These are phyloP conservation scores for Trifolium subterraneum DNA, from an alignment of 306 rosid genomes.

Conservation along the genomic window DNA sequence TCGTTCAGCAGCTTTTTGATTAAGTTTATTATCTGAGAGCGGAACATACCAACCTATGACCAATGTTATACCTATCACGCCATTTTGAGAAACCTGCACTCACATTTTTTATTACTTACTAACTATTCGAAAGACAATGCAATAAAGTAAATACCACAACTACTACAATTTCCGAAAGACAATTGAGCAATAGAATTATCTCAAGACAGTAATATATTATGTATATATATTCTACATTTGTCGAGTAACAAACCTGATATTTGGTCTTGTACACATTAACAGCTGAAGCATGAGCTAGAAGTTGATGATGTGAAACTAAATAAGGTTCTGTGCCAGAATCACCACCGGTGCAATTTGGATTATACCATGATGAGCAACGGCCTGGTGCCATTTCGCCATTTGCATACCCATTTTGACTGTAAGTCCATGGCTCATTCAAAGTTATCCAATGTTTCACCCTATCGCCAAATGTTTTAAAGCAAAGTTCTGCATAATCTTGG, in stretches of 20 bases:
- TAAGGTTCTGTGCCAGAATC: constrained; percentile 59
- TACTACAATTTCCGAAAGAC: too few species aligned
- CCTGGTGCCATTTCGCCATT: constrained; percentile 41
- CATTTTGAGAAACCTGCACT: constrained; percentile 53
- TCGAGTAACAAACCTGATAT: constrained; percentile 48
- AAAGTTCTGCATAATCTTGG: constrained; percentile 59
- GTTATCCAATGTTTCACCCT: constrained; percentile 73
- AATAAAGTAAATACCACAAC: not conserved
- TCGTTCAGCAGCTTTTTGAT: constrained; percentile 47
- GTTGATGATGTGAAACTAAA: constrained; percentile 49
- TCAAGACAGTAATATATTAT: too few species aligned
- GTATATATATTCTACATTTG: too few species aligned
- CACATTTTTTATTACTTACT: not conserved
- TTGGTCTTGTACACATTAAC: constrained; percentile 50
- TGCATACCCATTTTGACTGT: constrained; percentile 43
- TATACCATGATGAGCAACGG: constrained; percentile 52
- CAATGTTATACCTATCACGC: constrained; percentile 60
- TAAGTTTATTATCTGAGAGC: constrained; percentile 10
- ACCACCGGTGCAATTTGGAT: constrained; percentile 50
- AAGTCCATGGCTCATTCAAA: constrained; percentile 57
- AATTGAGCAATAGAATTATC: too few species aligned
- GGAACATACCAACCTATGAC: constrained; percentile 53
- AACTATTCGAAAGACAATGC: not conserved
- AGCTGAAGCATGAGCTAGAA: constrained; percentile 61
- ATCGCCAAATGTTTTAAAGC: constrained; percentile 62